Evolutionary conservation across 257 asterid genomes (phyloP).

Genomic region (Gentiana macrophylla): DNA sequence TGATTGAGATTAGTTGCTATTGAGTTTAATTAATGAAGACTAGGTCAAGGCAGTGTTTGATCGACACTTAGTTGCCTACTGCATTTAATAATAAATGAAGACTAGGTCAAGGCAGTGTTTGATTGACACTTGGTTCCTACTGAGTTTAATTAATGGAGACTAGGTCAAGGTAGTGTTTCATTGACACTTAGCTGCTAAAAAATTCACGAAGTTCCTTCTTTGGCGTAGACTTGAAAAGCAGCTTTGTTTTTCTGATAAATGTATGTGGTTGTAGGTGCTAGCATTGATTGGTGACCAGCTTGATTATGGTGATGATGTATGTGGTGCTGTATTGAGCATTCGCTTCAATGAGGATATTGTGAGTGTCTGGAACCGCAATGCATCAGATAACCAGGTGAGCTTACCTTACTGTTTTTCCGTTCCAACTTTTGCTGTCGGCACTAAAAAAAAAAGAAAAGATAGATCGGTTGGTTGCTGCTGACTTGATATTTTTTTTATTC

Average conservation of each 20-base stretch:
- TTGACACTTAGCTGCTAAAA: not conserved
- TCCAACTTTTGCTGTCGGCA: not conserved
- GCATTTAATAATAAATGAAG: no score
- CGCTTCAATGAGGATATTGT: slow-evolving; percentile 95
- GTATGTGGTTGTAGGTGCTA: slow-evolving; percentile 46
- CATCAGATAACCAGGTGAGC: slow-evolving; percentile 87
- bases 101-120: not conserved
- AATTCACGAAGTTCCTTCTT: no score
- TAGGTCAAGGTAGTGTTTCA: no score
- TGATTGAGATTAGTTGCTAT: no score
- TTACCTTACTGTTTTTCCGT: not conserved
- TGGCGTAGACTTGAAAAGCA: not conserved
- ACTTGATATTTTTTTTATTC: not conserved
- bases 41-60: no score
- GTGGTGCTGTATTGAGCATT: slow-evolving; percentile 88
- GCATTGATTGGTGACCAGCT: slow-evolving; percentile 92
- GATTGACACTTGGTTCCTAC: not conserved
- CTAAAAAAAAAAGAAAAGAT: not conserved
- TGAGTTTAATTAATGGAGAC: not conserved
- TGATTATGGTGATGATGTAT: slow-evolving; percentile 77
- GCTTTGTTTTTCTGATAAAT: not conserved
- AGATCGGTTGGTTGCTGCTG: no score
- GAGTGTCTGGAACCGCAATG: slow-evolving; percentile 97
- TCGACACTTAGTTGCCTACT: no score
- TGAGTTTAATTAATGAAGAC: no score